Evolutionary conservation across 805 yeast genomes (phyloP).

Genomic region (Saccharomycopsis sp.): DNA sequence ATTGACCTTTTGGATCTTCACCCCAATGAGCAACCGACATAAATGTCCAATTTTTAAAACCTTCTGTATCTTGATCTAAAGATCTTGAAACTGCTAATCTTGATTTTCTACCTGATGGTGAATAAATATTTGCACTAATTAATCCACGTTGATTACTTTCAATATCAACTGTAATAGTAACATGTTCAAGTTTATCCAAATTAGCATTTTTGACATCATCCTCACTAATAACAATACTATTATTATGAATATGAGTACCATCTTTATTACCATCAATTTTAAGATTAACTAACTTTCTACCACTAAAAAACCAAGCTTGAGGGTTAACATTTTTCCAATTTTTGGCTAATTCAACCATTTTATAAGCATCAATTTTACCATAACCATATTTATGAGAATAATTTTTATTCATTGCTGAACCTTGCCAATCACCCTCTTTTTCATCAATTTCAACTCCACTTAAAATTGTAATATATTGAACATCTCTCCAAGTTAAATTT

Average conservation of each 20-base stretch:
- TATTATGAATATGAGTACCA: slow-evolving; percentile 20
- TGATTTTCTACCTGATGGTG: slow-evolving; percentile 71
- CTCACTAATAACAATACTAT: slow-evolving; percentile 35
- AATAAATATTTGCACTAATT: slow-evolving; percentile 49
- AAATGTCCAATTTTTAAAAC: slow-evolving; percentile 79
- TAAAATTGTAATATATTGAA: slow-evolving; percentile 72
- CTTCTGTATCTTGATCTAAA: slow-evolving; percentile 43
- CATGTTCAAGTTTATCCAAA: slow-evolving; percentile 71
- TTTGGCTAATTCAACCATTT: slow-evolving; percentile 60
- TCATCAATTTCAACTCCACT: slow-evolving; percentile 62
- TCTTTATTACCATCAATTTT: slow-evolving; percentile 21
- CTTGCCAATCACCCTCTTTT: slow-evolving; percentile 63
- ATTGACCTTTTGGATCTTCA: slow-evolving; percentile 64
- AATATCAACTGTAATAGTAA: slow-evolving; percentile 70
- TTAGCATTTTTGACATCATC: slow-evolving; percentile 45
- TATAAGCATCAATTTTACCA: slow-evolving; percentile 81
- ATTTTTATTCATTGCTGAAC: slow-evolving; percentile 50
- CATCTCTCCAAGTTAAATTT: slow-evolving; percentile 87
- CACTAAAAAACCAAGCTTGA: slow-evolving; percentile 68
- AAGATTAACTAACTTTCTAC: slow-evolving; percentile 28
- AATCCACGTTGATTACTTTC: slow-evolving; percentile 58
- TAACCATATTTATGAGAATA: slow-evolving; percentile 87
- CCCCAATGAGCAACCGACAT: slow-evolving; percentile 99
- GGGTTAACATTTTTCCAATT: slow-evolving; percentile 83
- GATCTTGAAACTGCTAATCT: slow-evolving; percentile 61